Base-by-base conservation (phyloP, 352 stramenopile genomes). In the Hyaloperonospora arabidopsidis region DNA sequence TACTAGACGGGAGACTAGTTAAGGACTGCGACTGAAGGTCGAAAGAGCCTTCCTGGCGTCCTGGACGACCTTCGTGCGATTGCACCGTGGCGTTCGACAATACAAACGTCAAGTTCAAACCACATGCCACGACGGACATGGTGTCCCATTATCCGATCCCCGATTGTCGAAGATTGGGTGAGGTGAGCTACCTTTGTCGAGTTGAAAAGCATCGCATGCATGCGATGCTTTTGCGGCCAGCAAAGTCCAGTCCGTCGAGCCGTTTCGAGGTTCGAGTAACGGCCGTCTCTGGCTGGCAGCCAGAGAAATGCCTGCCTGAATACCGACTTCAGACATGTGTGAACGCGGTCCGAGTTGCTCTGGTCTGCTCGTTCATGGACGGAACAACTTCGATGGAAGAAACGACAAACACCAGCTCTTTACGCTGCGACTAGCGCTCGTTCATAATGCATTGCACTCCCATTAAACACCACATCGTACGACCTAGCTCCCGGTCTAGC, bases 11-110 rank as follows among this genome's bases (percentile, higher is more conserved):
- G 17, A 15, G n/a, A 28, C 15, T 1, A 45, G 17, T 45, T 45
- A 40, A 21, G 23, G 44, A 52, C 57, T 51, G 32, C 54, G 29
- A 25, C 23, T 55, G 41, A 19, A 52, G 25, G 59, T 41, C 48
- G 52, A 52, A 65, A 51, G 38, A 59, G 57, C 25, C 43, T 45
- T 43, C 52, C 58, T 60, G 36, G 45, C 15, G 49, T 57, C 46
- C 55, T 62, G 59, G 57, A 38, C 36, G 21, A 46, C 44, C 11
- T 25, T 58, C 39, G 55, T 52, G 46, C 45, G 57, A 66, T 65
- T 69, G 61, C 61, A 36, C 34, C 18, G 55, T 29, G 12, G 17
- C 14, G 25, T 32, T 49, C 45, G 25, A 45, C 14, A 32, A 63
- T 60, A 60, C 60, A 59, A 59, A 59, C 11, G 45, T 29, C 54